Conservation (phyloP, 345 rosid genomes). For the Hibiscus trionum region DNA sequence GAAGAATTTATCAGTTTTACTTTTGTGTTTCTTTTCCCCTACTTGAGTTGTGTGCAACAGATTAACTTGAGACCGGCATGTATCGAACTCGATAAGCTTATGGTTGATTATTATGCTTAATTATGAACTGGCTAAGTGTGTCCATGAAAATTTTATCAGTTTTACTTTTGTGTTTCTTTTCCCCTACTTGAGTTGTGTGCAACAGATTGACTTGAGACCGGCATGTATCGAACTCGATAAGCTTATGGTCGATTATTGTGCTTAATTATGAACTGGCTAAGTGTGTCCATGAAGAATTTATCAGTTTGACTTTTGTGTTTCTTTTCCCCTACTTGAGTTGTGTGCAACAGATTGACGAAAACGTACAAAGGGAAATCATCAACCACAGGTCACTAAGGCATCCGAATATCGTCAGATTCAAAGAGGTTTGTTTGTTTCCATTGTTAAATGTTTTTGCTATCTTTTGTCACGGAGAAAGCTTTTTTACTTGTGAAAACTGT, state of each 20-base stretch:
- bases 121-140: neutral
- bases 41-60: too few species aligned
- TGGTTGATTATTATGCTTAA: neutral
- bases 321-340: neutral
- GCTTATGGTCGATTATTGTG: neutral
- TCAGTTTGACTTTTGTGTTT: constrained; percentile 4
- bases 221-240: neutral
- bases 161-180: neutral
- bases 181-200: too few species aligned
- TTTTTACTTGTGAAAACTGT: constrained; percentile 4
- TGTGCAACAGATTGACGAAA: constrained; percentile 64
- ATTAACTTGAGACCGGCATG: neutral
- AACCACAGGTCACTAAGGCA: constrained; percentile 77
- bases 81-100: neutral
- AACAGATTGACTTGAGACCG: too few species aligned
- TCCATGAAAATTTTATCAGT: neutral
- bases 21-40: too few species aligned
- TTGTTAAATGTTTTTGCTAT: neutral
- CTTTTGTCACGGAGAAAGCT: neutral
- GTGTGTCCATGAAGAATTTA: neutral
- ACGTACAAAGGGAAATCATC: constrained; percentile 75
- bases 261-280: neutral
- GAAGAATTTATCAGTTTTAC: neutral
- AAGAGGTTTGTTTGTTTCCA: constrained; percentile 42
- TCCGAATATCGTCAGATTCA: constrained; percentile 78